These are phyloP conservation scores for Penicillium nucicola DNA, from an alignment of 495 filamentous ascomycete genomes.

Conservation along the genomic window DNA sequence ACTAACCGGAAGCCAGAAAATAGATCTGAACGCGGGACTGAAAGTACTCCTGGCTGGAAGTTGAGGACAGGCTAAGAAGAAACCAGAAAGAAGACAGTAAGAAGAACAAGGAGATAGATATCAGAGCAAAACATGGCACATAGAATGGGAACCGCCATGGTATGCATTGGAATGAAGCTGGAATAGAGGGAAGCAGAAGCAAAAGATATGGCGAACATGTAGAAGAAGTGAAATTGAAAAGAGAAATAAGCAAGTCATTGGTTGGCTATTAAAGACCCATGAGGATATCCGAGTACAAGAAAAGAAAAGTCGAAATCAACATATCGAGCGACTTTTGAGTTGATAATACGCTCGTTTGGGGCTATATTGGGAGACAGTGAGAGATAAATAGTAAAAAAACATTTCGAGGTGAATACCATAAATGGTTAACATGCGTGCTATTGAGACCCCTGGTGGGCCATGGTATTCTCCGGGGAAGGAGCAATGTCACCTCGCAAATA, in stretches of 20 bases:
- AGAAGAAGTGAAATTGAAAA: too few species aligned
- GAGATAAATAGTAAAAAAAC: not conserved
- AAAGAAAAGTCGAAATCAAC: not conserved
- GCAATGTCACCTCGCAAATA: constrained; percentile 12
- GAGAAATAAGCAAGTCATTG: not conserved
- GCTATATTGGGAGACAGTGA: constrained; percentile 3
- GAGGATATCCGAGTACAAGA: not conserved
- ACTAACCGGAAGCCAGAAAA: not conserved
- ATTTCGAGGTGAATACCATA: not conserved
- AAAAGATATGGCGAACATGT: constrained; percentile 9
- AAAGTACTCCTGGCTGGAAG: constrained; percentile 10
- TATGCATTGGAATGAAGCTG: constrained; percentile 19
- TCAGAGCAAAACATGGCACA: not conserved
- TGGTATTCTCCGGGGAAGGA: not conserved
- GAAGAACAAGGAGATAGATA: constrained; percentile 1
- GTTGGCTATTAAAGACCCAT: not conserved
- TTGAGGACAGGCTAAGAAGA: not conserved
- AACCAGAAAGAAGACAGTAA: constrained; percentile 15
- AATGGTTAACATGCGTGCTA: not conserved
- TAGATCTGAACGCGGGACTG: not conserved
- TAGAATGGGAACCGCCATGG: constrained; percentile 12
- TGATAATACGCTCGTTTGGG: not conserved
- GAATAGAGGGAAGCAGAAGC: constrained; percentile 2
- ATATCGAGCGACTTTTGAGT: not conserved
- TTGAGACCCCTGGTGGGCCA: not conserved